Evolutionary conservation across 306 rosid species (phyloP).

Genomic region (Cucurbita ficifolia): DNA sequence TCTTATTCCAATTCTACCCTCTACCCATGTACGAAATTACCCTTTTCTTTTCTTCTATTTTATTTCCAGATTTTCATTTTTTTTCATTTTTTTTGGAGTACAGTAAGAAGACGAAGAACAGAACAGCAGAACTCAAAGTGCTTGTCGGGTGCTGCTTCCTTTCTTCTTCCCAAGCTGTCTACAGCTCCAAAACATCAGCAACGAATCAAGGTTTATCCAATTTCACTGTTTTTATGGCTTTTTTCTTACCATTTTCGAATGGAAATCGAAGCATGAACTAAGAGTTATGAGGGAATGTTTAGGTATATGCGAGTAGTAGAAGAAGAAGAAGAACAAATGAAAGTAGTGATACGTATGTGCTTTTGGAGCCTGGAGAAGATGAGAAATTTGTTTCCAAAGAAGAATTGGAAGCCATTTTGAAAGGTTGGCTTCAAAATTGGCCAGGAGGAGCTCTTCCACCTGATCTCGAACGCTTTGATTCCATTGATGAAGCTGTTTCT

Average conservation of each 20-base stretch:
- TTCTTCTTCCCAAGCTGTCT: not conserved
- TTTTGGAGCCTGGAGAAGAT: conserved; percentile 71
- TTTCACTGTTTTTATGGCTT: not conserved
- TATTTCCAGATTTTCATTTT: not conserved
- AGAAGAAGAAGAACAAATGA: conserved; percentile 63
- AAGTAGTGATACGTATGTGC: conserved; percentile 56
- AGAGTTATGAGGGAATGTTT: not conserved
- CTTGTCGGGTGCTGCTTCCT: not conserved
- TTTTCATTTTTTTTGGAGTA: not conserved
- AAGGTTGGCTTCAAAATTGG: conserved; percentile 64
- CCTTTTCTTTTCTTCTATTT: not conserved
- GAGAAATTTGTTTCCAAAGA: conserved; percentile 70
- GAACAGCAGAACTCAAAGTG: not conserved
- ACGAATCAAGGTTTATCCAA: not conserved
- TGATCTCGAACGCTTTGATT: conserved; percentile 58
- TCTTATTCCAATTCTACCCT: not conserved
- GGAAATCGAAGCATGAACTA: too few relatives aligned
- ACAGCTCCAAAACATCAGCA: not conserved
- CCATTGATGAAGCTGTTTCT: conserved; percentile 67
- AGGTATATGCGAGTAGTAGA: conserved; percentile 53
- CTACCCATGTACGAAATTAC: not conserved
- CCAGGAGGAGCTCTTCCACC: conserved; percentile 61
- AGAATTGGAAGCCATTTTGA: conserved; percentile 45
- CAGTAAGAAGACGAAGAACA: not conserved
- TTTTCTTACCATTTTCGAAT: too few relatives aligned